A percentile compares a stretch with the other conserved stretches of the same genome.
phyloP scores from a whole-genome alignment of 768 basidiomycete species.

The Tylopilus sp. region DNA sequence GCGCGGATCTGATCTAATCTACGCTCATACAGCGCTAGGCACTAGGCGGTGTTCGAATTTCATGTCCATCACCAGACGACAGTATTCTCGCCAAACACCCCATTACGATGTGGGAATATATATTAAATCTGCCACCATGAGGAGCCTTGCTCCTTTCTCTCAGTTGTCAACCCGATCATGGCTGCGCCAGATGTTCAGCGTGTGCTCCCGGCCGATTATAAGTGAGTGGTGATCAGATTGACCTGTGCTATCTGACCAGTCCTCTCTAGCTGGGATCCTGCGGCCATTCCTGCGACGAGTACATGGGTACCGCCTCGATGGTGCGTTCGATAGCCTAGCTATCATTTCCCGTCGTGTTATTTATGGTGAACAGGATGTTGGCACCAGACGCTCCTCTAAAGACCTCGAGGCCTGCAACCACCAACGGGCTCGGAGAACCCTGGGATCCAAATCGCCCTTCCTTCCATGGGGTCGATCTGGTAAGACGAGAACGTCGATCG shows the following conservation, averaged over 20 bases:
- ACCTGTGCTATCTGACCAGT: background rate
- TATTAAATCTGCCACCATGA: background rate
- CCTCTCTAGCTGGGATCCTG: constrained; percentile 21
- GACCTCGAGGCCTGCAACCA: background rate
- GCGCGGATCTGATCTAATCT: too few relatives aligned
- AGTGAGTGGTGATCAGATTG: constrained; percentile 6
- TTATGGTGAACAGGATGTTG: constrained; percentile 18
- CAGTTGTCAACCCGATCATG: constrained; percentile 9
- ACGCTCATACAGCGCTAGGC: too few relatives aligned
- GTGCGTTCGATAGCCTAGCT: background rate
- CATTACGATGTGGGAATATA: background rate
- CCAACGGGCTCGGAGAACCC: constrained; percentile 24
- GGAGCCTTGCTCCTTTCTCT: background rate
- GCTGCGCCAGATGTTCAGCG: constrained; percentile 22
- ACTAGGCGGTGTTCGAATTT: too few relatives aligned
- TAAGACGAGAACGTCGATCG: background rate
- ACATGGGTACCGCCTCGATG: constrained; percentile 29
- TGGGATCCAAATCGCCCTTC: constrained; percentile 20
- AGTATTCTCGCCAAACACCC: too few relatives aligned
- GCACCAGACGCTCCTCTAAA: constrained; percentile 4
- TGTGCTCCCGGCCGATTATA: constrained; percentile 10
- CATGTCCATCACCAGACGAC: too few relatives aligned
- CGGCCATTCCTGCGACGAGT: constrained; percentile 20
- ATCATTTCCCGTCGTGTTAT: background rate
- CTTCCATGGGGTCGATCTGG: constrained; percentile 25